Base-by-base conservation (phyloP, 2,329 filamentous ascomycete genomes). In the Colletotrichum kahawae region DNA sequence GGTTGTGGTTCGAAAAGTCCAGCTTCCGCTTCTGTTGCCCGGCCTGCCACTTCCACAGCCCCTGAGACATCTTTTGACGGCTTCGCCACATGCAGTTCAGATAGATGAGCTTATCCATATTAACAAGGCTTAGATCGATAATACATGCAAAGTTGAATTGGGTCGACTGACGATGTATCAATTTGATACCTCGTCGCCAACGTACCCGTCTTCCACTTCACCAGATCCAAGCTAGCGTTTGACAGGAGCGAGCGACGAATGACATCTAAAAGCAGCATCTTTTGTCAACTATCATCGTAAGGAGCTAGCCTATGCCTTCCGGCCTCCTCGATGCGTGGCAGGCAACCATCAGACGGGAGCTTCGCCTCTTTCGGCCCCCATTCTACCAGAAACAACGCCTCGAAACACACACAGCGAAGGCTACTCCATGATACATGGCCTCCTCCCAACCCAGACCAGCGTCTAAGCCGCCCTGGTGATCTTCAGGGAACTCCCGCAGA, bases 391-490 rank as follows among this genome's bases (percentile, higher is more conserved):
- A 14, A 62, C 57, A 16, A 62, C 31, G 24, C 29, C 3, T 62
- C n/a, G 31, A 62, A 62, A 36, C 31, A 60, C 57, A 7, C 18
- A 29, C 16, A 14, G 29, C 21, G 14, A 57, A 10, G 54, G 24
- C 43, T 21, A 0, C n/a, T 51, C 43, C 43, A 51, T 24, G 10
- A 13, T 21, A 1, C 43, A 51, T 21, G 2, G 13, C 0, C 54
- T 0, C 1, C 14, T 1, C 0, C 4, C 57, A 60, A 1, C 1
- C 57, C 18, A 36, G 31, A 36, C 4, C 5, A 31, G 14, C 57
- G 18, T 31, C 57, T 9, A 14, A 21, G 31, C 57, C 31, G n/a
- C 21, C 57, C 31, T 34, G 57, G 4, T 24, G 31, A 62, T 62
- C 57, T 60, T 60, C 31, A 36, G 57, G n/a, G 31, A n/a, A 33